Evolutionary conservation across 2,329 filamentous ascomycete species (phyloP), one percentile per base, ranked within the genome.

Genomic region (Epichloe scottii): DNA sequence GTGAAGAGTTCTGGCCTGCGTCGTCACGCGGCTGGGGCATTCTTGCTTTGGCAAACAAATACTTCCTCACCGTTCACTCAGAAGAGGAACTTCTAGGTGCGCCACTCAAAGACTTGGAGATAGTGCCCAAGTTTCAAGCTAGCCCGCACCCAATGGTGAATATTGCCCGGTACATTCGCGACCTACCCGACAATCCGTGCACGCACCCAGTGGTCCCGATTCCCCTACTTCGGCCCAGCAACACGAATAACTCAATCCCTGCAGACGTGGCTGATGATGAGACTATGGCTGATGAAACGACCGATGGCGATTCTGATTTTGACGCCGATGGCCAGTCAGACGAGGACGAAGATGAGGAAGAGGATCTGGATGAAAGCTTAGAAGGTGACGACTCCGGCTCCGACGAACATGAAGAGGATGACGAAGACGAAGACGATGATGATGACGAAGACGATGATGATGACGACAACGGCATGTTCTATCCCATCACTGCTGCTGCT

Each of bases 1-100:
- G 63, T 44, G 62, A 65, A 46, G 63, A 69, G 42, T 59, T 57
- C 46, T 61, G 53, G 35, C 59, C 59, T 11, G 53, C 55, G 17
- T 48, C 52, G 2, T 66, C 66, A 5, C 60, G 58, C 48, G 75
- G 72, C 1, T 79, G 76, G 76, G 74, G 75, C 6, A 66, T 77
- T 10, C 59, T 77, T 40, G 66, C 72, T 6, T 57, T 79, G 6
- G 68, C 70, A 0, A 65, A 69, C 35, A 68, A 63, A 48, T 68
- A 65, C 52, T 78, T 78, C 54, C 58, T 71, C 46, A 55, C 57
- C 3, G 68, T 70, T 30, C 53, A 60, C 19, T 60, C 60, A 19
- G 53, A 61, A n/a, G 60, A 65, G 49, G 63, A 69, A 34, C 56
- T 70, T 17, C 55, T 69, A 37, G 67, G 67, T n/a, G 44, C 62